These are phyloP conservation scores for Penicillium sp. DNA, from an alignment of 2,329 filamentous ascomycete genomes.

Conservation along the genomic window DNA sequence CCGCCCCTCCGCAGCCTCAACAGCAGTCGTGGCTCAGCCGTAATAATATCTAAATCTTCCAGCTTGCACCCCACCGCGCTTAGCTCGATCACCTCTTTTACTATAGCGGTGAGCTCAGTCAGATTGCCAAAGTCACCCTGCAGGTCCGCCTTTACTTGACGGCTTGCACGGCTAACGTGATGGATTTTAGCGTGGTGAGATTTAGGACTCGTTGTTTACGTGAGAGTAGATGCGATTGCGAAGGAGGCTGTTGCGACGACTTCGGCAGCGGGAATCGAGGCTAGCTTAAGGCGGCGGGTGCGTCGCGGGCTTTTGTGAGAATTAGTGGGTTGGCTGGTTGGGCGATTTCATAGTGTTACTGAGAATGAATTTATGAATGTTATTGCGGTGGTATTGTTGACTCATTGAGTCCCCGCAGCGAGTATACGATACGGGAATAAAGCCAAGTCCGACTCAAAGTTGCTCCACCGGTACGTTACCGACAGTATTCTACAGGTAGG, in stretches of 20 bases:
- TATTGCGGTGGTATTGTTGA: neutral
- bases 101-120: slow-evolving; percentile 36
- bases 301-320: slow-evolving; percentile 10
- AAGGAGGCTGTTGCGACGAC: slow-evolving; percentile 52
- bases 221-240: slow-evolving; percentile 48
- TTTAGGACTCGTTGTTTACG: slow-evolving; percentile 48
- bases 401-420: neutral
- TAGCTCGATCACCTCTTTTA: slow-evolving; percentile 45
- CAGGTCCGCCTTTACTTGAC: slow-evolving; percentile 51
- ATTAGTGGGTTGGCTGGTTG: slow-evolving; percentile 9
- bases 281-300: slow-evolving; percentile 3
- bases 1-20: slow-evolving; percentile 38
- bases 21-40: slow-evolving; percentile 30
- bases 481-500: neutral
- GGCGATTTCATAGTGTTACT: slow-evolving; percentile 2
- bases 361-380: neutral
- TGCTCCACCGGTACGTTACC: neutral
- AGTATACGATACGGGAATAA: neutral
- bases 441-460: neutral
- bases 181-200: slow-evolving; percentile 44
- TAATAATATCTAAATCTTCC: slow-evolving; percentile 49
- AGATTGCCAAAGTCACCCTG: slow-evolving; percentile 58
- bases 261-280: slow-evolving; percentile 22
- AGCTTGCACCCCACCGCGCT: slow-evolving; percentile 58
- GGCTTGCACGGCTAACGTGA: slow-evolving; percentile 49